phyloP scores from a whole-genome alignment of 139 green algal genomes.

The Chlorella ohadii region DNA sequence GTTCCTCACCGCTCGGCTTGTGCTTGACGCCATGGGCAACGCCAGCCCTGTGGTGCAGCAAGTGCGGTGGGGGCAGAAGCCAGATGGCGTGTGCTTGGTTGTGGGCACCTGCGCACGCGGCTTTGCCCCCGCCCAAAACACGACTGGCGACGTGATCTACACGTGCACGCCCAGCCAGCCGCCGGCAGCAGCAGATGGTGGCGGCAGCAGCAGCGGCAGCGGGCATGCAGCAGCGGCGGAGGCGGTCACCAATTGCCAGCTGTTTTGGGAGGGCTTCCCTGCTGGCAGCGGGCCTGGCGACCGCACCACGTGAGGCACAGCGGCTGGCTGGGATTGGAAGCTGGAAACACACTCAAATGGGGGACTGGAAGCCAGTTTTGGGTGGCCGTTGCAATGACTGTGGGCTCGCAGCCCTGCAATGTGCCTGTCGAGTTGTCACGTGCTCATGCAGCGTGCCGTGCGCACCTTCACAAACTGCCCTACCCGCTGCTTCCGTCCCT shows the following conservation, averaged over 20 bases:
- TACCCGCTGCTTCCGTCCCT: too few species aligned
- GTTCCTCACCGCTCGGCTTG: constrained; percentile 60
- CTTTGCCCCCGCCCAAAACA: constrained; percentile 78
- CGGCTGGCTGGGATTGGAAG: too few species aligned
- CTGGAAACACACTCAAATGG: too few species aligned
- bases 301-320: constrained; percentile 78
- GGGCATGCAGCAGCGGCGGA: not conserved
- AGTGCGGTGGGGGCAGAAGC: constrained; percentile 81
- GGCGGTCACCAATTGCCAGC: constrained; percentile 13
- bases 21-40: constrained; percentile 97
- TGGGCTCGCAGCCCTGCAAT: too few species aligned
- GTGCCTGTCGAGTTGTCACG: too few species aligned
- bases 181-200: not conserved
- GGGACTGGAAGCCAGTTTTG: too few species aligned
- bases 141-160: constrained; percentile 88
- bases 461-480: too few species aligned
- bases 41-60: constrained; percentile 90
- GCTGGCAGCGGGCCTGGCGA: constrained; percentile 74
- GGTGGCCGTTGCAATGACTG: too few species aligned
- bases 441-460: too few species aligned
- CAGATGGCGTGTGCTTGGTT: constrained; percentile 96
- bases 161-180: constrained; percentile 54
- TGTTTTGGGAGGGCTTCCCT: constrained; percentile 95
- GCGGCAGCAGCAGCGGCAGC: constrained; percentile 26
- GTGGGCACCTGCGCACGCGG: constrained; percentile 87